phyloP scores from a whole-genome alignment of 179 eudicot genomes.

The Amaranthus tricolor region DNA sequence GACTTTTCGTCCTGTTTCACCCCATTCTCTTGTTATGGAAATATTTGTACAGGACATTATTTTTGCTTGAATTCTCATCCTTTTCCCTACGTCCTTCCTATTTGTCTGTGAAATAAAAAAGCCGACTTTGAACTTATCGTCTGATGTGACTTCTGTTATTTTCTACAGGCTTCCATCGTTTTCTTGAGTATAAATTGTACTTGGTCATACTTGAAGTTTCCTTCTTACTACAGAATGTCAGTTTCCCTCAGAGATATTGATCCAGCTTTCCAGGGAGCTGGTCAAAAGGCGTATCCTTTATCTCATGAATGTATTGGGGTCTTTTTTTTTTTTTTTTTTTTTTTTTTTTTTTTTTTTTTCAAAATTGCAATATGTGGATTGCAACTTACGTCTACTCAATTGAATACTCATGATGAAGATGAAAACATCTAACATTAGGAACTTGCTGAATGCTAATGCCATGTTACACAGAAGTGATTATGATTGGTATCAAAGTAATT shows the following conservation, averaged over 20 bases:
- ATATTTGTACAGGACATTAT: no score
- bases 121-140: background rate
- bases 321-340: background rate
- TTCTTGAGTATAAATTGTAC: constrained; percentile 22
- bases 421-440: no score
- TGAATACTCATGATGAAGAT: background rate
- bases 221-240: constrained; percentile 47
- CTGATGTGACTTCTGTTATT: constrained; percentile 13
- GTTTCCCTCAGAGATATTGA: constrained; percentile 84
- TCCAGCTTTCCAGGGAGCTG: constrained; percentile 89
- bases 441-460: no score
- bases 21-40: no score
- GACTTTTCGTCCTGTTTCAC: no score
- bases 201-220: constrained; percentile 9
- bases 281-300: constrained; percentile 98
- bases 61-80: constrained; percentile 5
- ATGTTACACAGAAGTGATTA: no score
- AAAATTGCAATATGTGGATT: background rate
- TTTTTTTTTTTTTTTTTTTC: background rate
- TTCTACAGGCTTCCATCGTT: constrained; percentile 27
- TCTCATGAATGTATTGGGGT: constrained; percentile 1
- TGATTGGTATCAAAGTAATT: no score
- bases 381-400: background rate
- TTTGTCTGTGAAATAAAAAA: constrained; percentile 6
- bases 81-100: background rate